Base-by-base conservation (phyloP, 345 rosid species). In the Chamaenerion angustifolium region DNA sequence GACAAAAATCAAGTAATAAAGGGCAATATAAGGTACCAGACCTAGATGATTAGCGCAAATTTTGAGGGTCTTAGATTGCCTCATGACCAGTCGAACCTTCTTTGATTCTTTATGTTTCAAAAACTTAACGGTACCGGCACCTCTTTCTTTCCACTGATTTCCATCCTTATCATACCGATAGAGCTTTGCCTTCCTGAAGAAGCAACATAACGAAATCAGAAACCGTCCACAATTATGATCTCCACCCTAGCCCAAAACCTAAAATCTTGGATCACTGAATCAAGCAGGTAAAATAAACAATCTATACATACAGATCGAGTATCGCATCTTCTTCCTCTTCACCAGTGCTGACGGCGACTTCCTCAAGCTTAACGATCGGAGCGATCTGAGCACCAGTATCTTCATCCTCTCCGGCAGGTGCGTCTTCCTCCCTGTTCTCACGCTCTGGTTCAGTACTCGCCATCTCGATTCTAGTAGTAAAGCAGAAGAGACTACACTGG, bases 11-110 rank as follows among this genome's bases (percentile, higher is more conserved):
- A 8, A 40, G 11, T 12, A 41, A 18, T 3, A 18, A 13, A 31
- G 18, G 23, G 5, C 46, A 54, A 48, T 21, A 18, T n/a, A n/a
- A 23, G 18, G 47, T 57, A 4, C 56, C 82, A 45, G 23, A 82
- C 96, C 83, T 1, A 80, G 65, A 79, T 92, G 96, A 67, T 92
- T 92, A 48, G 96, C 98, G 51, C 98, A 92, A 87, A 92, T 87
- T 87, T 87, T 92, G 64, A 92, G 79, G 45, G 98, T 92, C 67
- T 87, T 92, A 2, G 89, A 80, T 56, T 89, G 97, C 63, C 95
- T 74, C 83, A 87, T 81, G 52, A 92, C 83, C 11, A 89, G 88
- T 44, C 97, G 80, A 58, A 86, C 86, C 56, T 83, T 90, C 11
- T 79, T 83, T 13, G 71, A 65, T 42, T 56, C 76, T 54, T 84